Evolutionary conservation across 2,329 filamentous ascomycete genomes (phyloP), one percentile per base, ranked within the genome.

Genomic region (Nemania abortiva): DNA sequence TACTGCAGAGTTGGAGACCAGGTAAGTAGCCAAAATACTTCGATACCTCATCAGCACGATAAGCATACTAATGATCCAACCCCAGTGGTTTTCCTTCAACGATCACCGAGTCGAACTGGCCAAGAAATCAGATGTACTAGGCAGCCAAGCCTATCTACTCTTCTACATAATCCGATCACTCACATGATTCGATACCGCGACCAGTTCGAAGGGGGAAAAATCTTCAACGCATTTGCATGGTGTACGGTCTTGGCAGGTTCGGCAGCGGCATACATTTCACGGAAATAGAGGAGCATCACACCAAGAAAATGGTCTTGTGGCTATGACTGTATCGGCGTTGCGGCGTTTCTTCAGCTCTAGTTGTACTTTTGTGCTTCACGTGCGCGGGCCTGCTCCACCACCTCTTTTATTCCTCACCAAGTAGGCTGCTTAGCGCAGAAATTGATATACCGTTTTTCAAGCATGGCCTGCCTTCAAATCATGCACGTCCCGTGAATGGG

Each of bases 31-130:
- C 50, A 18, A 45, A 49, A 49, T 47, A 4, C 9, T 22, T 20
- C 6, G 6, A 18, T 52, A 22, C 2, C 3, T 2, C 1, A 31
- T 47, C 11, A 52, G 20, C 2, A 29, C 56, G 22, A 22, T 24
- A 22, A 31, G 15, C 37, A 62, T 65, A 49, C 68, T 70, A 11
- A 71, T 50, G 6, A 24, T 20, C 27, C 6, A 1, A 20, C 20
- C 4, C 3, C 47, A 97, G 87, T 98, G 95, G 95, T 97, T 97
- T 80, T 90, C 93, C 64, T 98, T 98, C 81, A 97, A 98, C 77
- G 95, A 98, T 78, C 95, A 96, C 79, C 94, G 94, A 79, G 95
- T 98, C 27, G 93, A 95, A 70, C 78, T 95, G 65, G 95, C 93
- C 1, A 89, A 89, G 55, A 91, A 96, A 77, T 92, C 92, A 5